These are phyloP conservation scores for Thalassiosira exigua DNA, from an alignment of 352 stramenopile genomes.

Conservation along the genomic window DNA sequence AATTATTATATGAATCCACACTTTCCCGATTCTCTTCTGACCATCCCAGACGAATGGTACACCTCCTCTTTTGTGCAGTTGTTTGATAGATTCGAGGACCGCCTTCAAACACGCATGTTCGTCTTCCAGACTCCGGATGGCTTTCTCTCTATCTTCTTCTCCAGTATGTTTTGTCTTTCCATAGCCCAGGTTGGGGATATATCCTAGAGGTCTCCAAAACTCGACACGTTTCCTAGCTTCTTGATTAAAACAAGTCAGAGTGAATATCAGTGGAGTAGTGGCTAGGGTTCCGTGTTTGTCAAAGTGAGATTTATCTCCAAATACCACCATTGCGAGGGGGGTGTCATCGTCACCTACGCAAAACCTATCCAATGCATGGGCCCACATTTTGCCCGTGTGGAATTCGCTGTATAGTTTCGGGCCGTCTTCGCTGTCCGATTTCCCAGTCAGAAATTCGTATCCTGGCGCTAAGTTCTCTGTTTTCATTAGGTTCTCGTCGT, in stretches of 20 bases:
- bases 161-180: not conserved
- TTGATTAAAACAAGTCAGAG: slow-evolving; percentile 32
- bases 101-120: slow-evolving; percentile 16
- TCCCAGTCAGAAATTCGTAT: slow-evolving; percentile 45
- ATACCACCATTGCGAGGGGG: slow-evolving; percentile 24
- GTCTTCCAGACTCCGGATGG: slow-evolving; percentile 10
- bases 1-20: slow-evolving; percentile 38
- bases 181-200: slow-evolving; percentile 43
- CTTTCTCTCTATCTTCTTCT: not conserved
- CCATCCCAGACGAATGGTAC: slow-evolving; percentile 4
- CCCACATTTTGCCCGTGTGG: slow-evolving; percentile 37
- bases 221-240: slow-evolving; percentile 11
- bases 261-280: slow-evolving; percentile 33
- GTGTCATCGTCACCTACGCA: slow-evolving; percentile 33
- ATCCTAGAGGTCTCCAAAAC: slow-evolving; percentile 30
- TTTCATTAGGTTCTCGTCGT: slow-evolving; percentile 30
- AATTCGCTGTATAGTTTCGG: slow-evolving; percentile 50
- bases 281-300: slow-evolving; percentile 22
- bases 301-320: slow-evolving; percentile 41
- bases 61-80: slow-evolving; percentile 19
- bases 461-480: slow-evolving; percentile 29
- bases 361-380: slow-evolving; percentile 13
- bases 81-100: not conserved
- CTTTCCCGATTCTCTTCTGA: slow-evolving; percentile 4
- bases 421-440: too few species aligned